Base-by-base conservation (phyloP, 1,284 basidiomycete species). In the Singerocomus inundabilis region DNA sequence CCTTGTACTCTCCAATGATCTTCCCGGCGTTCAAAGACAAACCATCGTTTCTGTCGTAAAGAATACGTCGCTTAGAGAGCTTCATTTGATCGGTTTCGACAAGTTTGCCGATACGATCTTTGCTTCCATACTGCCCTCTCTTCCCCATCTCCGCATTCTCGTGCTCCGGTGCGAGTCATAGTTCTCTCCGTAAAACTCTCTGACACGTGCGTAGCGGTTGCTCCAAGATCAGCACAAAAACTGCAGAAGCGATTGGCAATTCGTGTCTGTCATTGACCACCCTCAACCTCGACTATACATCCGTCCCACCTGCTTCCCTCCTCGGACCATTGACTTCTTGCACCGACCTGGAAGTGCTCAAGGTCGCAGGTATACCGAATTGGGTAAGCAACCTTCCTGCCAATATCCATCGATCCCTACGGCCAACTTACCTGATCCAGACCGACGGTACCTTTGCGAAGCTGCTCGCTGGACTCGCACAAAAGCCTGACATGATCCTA, bases 231-330 rank as follows among this genome's bases (percentile, higher is more conserved):
- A 76, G 78, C 5, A 52, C 71, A 4, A 71, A 74, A 54, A 80
- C 82, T 2, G 67, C 75, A 21, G 66, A 70, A 25, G 75, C 74
- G 1, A 66, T 69, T 5, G 73, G 75, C 6, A 64, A 69, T 30
- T 61, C 61, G 15, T 84, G 83, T 56, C 69, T 58, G 6, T 59
- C 64, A 11, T 70, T 88, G 28, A 69, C 60, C 15, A 62, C 69
- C 1, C 55, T 84, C 34, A 87, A 88, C 56, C 62, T 87, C 38
- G 85, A 77, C 58, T 82, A 82, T 52, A 88, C 85, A 1, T 72
- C 78, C 5, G 74, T 76, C 5, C 67, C 77, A 1, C 78, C 84
- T 0, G 52, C 59, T 1, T 75, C 79, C 8, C 58, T 88, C 5
- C 67, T 71, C 0, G 64, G 71, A 9, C 63, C 85, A 2, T 54